Evolutionary conservation across 2,329 filamentous ascomycete species (phyloP).

Genomic region (Ceratocystis eucalypticola): DNA sequence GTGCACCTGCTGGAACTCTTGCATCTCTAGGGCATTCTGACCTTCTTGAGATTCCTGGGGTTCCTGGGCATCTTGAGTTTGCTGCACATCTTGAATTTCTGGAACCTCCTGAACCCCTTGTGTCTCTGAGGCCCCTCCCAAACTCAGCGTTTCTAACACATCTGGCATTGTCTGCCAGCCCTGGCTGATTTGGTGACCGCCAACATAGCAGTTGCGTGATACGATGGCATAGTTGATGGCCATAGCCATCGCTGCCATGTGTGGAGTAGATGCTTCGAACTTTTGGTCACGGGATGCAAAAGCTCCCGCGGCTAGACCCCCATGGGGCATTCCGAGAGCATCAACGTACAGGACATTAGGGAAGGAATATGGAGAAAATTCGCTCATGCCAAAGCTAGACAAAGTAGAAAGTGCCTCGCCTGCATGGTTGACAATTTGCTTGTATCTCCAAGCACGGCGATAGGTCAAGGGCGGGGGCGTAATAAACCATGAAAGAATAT

Average conservation of each 20-base stretch:
- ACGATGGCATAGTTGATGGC: slow-evolving; percentile 18
- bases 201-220: slow-evolving; percentile 18
- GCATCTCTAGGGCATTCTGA: too few species aligned
- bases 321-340: slow-evolving; percentile 15
- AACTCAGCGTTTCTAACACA: too few species aligned
- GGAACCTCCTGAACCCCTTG: too few species aligned
- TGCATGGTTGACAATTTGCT: slow-evolving; percentile 9
- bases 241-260: slow-evolving; percentile 18
- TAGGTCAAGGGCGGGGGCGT: slow-evolving; percentile 9
- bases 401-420: slow-evolving; percentile 13
- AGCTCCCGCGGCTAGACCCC: slow-evolving; percentile 3
- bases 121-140: too few species aligned
- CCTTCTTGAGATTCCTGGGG: too few species aligned
- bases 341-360: slow-evolving; percentile 19
- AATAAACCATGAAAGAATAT: slow-evolving; percentile 13
- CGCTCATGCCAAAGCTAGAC: slow-evolving; percentile 17
- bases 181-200: not conserved
- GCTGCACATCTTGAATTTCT: too few species aligned
- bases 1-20: too few species aligned
- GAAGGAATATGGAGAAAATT: slow-evolving; percentile 19
- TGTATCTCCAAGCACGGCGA: slow-evolving; percentile 2
- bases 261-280: slow-evolving; percentile 11
- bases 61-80: too few species aligned
- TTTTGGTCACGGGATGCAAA: slow-evolving; percentile 10
- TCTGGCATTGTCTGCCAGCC: not conserved